Conservation (phyloP, 345 rosid species). For the Eucalyptus microcorys region DNA sequence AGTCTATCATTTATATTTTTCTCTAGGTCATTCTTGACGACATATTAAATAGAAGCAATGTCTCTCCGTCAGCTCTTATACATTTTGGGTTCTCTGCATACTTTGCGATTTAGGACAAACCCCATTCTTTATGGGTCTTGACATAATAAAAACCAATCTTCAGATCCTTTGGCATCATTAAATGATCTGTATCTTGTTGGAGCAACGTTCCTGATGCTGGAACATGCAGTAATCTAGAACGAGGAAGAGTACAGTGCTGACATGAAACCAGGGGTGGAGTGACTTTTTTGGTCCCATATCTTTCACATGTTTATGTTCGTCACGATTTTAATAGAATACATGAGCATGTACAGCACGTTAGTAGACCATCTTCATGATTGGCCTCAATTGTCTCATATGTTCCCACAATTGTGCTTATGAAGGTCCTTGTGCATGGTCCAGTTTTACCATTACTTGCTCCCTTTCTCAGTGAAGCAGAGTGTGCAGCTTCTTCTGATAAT, state of each 20-base stretch:
- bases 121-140: not conserved
- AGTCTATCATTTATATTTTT: conserved; percentile 7
- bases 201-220: not conserved
- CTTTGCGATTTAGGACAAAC: not conserved
- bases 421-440: not conserved
- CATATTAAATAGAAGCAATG: not conserved
- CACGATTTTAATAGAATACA: not conserved
- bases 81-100: not conserved
- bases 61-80: not conserved
- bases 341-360: not conserved
- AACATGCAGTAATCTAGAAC: not conserved
- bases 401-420: not conserved
- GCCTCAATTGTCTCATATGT: not conserved
- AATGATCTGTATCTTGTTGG: not conserved
- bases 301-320: not conserved
- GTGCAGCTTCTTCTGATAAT: not conserved
- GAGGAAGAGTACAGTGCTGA: not conserved
- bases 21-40: not conserved
- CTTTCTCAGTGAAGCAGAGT: not conserved
- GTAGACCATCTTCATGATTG: not conserved
- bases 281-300: not conserved
- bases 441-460: not conserved
- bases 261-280: not conserved
- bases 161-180: not conserved
- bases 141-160: not conserved